phyloP scores from a whole-genome alignment of 1,139 yeast species.

The Diutina sp. region DNA sequence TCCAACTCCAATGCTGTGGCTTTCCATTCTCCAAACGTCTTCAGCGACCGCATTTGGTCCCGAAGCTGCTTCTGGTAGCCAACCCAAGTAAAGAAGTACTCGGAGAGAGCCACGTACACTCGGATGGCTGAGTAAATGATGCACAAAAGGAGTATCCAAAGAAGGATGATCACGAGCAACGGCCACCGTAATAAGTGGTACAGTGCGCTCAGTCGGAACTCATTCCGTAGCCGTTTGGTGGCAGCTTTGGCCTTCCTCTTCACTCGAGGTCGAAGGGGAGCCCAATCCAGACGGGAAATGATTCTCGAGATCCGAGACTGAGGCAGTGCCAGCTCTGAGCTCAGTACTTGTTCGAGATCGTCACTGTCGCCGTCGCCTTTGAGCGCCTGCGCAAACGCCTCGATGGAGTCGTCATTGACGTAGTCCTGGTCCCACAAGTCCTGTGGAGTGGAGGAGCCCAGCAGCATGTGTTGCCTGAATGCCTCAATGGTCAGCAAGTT shows the following conservation, averaged over 20 bases:
- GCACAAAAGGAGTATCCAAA: slow-evolving; percentile 44
- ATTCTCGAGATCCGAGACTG: slow-evolving; percentile 14
- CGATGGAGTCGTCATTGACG: slow-evolving; percentile 24
- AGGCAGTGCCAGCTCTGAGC: slow-evolving; percentile 4
- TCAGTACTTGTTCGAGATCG: slow-evolving; percentile 2
- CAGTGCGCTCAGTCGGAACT: slow-evolving; percentile 32
- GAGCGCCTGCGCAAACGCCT: slow-evolving; percentile 28
- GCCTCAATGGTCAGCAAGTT: background rate
- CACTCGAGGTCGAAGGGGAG: slow-evolving; percentile 30
- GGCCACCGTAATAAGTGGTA: slow-evolving; percentile 59
- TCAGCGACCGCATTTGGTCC: slow-evolving; percentile 33
- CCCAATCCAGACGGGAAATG: slow-evolving; percentile 57
- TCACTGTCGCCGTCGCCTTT: slow-evolving; percentile 25
- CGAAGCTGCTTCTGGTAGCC: slow-evolving; percentile 44
- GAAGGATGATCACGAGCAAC: slow-evolving; percentile 32
- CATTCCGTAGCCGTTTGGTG: slow-evolving; percentile 21
- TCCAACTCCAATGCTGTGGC: slow-evolving; percentile 47
- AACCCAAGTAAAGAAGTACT: slow-evolving; percentile 43
- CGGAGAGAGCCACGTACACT: slow-evolving; percentile 52
- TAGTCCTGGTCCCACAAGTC: slow-evolving; percentile 15
- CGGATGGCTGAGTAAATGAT: slow-evolving; percentile 40
- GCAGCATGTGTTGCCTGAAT: background rate
- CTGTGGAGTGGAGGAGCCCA: background rate
- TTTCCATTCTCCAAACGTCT: slow-evolving; percentile 50
- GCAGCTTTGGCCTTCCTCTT: background rate